Evolutionary conservation across 177 flowering plant species (phyloP).

Genomic region (Vitis hybrid): DNA sequence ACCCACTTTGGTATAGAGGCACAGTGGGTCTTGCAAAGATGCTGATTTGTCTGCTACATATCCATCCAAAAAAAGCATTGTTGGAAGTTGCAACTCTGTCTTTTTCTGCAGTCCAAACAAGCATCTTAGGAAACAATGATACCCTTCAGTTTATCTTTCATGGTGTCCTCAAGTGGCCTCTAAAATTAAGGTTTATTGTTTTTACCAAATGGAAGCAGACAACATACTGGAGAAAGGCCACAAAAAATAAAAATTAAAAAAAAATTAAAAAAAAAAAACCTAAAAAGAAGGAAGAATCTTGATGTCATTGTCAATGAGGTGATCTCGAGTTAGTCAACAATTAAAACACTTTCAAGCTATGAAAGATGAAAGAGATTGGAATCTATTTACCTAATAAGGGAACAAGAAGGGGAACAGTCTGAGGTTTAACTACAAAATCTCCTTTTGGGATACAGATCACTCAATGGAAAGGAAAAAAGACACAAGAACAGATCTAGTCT

Average conservation of each 20-base stretch:
- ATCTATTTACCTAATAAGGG: too few relatives aligned
- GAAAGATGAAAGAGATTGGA: too few relatives aligned
- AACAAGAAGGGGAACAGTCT: too few relatives aligned
- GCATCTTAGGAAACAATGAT: neutral
- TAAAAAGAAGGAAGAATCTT: neutral
- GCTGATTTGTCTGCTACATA: conserved; percentile 13
- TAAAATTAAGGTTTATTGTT: neutral
- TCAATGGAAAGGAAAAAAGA: too few relatives aligned
- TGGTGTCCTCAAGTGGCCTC: neutral
- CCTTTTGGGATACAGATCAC: too few relatives aligned
- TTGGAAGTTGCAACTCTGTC: neutral
- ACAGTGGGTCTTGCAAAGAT: conserved; percentile 7
- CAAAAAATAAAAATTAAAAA: neutral
- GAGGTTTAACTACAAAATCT: too few relatives aligned
- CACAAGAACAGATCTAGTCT: too few relatives aligned
- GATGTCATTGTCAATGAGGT: neutral
- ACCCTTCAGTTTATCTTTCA: neutral
- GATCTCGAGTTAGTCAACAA: neutral
- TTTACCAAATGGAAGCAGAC: neutral
- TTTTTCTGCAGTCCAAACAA: neutral
- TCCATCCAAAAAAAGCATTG: neutral
- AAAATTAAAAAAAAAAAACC: neutral
- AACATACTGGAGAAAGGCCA: too few relatives aligned
- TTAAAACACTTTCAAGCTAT: too few relatives aligned
- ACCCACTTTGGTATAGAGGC: neutral